Percentiles rank a stretch among this genome's conserved stretches.
phyloP scores from a whole-genome alignment of 2,329 filamentous ascomycete species.

The Epichloe sp. region DNA sequence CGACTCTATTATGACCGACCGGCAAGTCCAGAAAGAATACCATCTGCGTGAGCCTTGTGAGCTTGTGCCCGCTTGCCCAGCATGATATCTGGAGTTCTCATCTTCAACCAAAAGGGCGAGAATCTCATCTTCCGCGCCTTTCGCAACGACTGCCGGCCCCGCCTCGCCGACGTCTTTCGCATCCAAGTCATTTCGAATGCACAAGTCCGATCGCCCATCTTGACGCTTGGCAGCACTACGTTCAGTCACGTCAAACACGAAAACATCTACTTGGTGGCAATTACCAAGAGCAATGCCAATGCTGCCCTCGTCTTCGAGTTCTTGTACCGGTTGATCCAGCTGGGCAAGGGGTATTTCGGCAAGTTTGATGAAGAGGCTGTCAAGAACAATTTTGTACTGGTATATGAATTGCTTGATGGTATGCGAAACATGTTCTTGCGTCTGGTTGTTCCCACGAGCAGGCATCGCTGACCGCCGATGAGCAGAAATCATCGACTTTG shows the following conservation, averaged over 20 bases:
- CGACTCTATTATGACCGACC: neutral
- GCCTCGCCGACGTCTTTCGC: slow-evolving; percentile 96
- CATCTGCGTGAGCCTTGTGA: neutral
- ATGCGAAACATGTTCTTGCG: slow-evolving; percentile 11
- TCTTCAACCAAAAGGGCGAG: slow-evolving; percentile 99
- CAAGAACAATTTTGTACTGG: slow-evolving; percentile 98
- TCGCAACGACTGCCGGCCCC: slow-evolving; percentile 93
- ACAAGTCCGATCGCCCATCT: slow-evolving; percentile 91
- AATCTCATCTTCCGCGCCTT: slow-evolving; percentile 99
- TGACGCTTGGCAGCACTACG: slow-evolving; percentile 93
- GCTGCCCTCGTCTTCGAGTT: slow-evolving; percentile 97
- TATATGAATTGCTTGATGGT: slow-evolving; percentile 95
- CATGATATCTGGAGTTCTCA: slow-evolving; percentile 93
- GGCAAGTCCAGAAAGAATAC: neutral
- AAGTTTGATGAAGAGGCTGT: slow-evolving; percentile 99
- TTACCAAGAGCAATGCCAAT: slow-evolving; percentile 99
- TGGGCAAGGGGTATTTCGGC: slow-evolving; percentile 93
- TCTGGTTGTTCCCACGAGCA: neutral
- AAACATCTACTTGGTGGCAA: slow-evolving; percentile 94
- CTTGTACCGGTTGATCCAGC: slow-evolving; percentile 76
- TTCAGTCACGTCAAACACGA: slow-evolving; percentile 99
- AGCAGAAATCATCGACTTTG: slow-evolving; percentile 93
- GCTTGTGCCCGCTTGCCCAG: slow-evolving; percentile 20
- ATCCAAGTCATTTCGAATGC: slow-evolving; percentile 99
- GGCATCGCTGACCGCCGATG: neutral